Evolutionary conservation across 148 eudicot genomes (phyloP), one percentile per base, ranked within the genome.

Genomic region (Pharnaceum exiguum): DNA sequence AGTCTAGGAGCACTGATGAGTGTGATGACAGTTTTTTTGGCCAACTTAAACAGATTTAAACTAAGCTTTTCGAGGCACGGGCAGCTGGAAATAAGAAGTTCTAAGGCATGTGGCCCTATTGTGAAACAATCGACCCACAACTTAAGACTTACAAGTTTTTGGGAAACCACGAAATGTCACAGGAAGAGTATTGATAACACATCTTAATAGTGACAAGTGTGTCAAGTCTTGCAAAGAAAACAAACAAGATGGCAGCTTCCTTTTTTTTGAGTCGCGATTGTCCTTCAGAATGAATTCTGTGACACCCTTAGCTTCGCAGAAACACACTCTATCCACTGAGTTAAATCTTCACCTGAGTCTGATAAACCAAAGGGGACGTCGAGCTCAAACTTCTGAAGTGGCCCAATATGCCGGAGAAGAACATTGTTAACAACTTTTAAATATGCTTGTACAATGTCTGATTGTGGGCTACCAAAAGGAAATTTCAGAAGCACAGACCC

Each of bases 1-100:
- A 57, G 38, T 29, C 43, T 43, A 5, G 62, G 50, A 31, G 49
- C 49, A 10, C 46, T n/a, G 13, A 57, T 57, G n/a, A n/a, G n/a
- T n/a, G n/a, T n/a, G n/a, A n/a, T n/a, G 28, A 24, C 19, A 1
- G 27, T 36, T 27, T 27, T 17, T 3, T n/a, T 0, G 7, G n/a
- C n/a, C n/a, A n/a, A n/a, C n/a, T n/a, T 0, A 2, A 2, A 27
- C 13, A 10, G 3, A 11, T 7, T 0, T 16, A 40, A 42, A 5
- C 11, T 10, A 5, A 57, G 27, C 27, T 12, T 26, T 12, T 21
- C 46, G 10, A 57, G 62, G 25, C 12, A 35, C 11, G 62, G 62
- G 18, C 62, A 57, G 5, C 36, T 43, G 9, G 37, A 3, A 27
- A 43, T 42, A 1, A 57, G 1, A 0, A 1, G 17, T 42, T 17